These are phyloP conservation scores for Xylaria bambusicola DNA, from an alignment of 495 filamentous ascomycete genomes.

Conservation along the genomic window DNA sequence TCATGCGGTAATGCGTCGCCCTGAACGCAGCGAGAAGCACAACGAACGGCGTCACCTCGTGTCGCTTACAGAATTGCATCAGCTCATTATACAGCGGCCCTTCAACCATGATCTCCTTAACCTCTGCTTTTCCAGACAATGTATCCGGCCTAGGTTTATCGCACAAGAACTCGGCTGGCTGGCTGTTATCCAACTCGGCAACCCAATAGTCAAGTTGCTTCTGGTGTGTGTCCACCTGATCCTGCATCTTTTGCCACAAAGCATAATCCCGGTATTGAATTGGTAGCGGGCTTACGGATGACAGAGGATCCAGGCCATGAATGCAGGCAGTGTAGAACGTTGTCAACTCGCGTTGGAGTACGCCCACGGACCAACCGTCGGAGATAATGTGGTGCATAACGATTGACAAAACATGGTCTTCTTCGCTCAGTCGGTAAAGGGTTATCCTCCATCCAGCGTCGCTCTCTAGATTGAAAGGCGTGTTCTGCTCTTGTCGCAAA, in stretches of 20 bases:
- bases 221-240: neutral
- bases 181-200: neutral
- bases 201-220: constrained; percentile 5
- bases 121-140: neutral
- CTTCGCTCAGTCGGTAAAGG: neutral
- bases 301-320: neutral
- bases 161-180: neutral
- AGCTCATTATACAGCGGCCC: neutral
- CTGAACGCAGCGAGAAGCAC: constrained; percentile 16
- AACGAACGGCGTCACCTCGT: constrained; percentile 4
- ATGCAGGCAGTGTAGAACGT: neutral
- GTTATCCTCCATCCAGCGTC: constrained; percentile 17
- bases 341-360: constrained; percentile 11
- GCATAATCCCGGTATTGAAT: constrained; percentile 8
- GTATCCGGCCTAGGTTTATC: neutral
- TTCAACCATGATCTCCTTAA: neutral
- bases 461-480: constrained; percentile 8
- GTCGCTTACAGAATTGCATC: neutral
- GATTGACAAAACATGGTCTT: constrained; percentile 18
- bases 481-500: neutral
- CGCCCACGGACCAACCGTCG: constrained; percentile 17
- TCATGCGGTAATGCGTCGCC: constrained; percentile 15
- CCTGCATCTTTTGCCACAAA: neutral
- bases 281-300: neutral
- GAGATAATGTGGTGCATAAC: constrained; percentile 22